These are phyloP conservation scores for Phytophthora fragariaefolia DNA, from an alignment of 352 stramenopile species.

Conservation along the genomic window DNA sequence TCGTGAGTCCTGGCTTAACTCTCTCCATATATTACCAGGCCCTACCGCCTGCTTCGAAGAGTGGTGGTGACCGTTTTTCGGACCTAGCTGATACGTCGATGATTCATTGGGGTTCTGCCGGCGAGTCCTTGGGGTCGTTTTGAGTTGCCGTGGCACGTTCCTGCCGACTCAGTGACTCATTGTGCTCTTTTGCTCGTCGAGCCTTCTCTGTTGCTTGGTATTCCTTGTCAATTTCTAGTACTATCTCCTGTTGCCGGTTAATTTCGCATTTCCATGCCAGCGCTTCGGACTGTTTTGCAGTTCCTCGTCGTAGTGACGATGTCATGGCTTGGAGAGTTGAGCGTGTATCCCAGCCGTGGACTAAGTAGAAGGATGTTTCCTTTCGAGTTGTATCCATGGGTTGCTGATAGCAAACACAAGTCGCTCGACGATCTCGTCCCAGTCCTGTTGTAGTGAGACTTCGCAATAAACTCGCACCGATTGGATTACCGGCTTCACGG, in stretches of 20 bases:
- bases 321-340: background rate
- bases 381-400: background rate
- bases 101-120: too few relatives aligned
- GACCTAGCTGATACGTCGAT: too few relatives aligned
- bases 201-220: constrained; percentile 10
- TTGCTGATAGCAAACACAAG: too few relatives aligned
- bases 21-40: too few relatives aligned
- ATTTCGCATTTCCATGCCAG: background rate
- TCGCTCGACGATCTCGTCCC: too few relatives aligned
- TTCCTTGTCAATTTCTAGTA: background rate
- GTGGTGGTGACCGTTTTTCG: too few relatives aligned
- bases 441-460: too few relatives aligned
- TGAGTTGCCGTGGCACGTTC: too few relatives aligned
- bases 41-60: too few relatives aligned
- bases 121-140: too few relatives aligned
- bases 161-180: background rate
- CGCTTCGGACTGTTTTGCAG: too few relatives aligned
- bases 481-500: background rate
- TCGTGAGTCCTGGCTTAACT: too few relatives aligned
- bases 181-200: constrained; percentile 4
- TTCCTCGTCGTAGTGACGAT: background rate
- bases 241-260: background rate
- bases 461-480: background rate
- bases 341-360: background rate
- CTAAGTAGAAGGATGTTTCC: background rate